phyloP scores from a whole-genome alignment of 352 stramenopile species.

The Achlya hypogyna region DNA sequence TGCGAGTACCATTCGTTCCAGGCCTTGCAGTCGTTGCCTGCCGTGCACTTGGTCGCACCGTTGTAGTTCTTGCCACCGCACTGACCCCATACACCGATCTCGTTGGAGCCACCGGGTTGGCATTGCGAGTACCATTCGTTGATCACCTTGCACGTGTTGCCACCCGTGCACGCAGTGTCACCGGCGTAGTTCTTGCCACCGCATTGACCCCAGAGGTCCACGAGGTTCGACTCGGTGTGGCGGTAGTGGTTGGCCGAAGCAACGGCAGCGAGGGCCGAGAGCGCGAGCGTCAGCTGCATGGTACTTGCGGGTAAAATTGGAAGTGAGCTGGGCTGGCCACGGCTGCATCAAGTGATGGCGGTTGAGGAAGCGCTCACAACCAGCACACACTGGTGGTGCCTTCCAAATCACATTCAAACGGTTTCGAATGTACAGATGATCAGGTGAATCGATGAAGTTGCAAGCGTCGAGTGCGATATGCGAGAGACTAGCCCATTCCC shows the following conservation, averaged over 20 bases:
- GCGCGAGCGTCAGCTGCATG: background rate
- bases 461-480: too few species aligned
- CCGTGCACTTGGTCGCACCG: background rate
- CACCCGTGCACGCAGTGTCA: background rate
- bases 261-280: background rate
- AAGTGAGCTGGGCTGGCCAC: background rate
- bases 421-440: too few species aligned
- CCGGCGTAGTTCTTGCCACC: conserved; percentile 9
- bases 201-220: background rate
- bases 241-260: background rate
- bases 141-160: background rate
- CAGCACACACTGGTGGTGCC: too few species aligned
- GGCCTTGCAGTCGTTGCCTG: background rate
- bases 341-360: background rate
- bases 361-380: too few species aligned
- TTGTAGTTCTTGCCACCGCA: background rate
- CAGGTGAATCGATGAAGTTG: too few species aligned
- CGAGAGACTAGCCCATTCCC: too few species aligned
- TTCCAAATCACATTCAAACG: too few species aligned
- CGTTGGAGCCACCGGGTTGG: background rate
- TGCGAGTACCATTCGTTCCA: conserved; percentile 17
- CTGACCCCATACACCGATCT: background rate
- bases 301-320: background rate
- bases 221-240: background rate
- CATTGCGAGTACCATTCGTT: conserved; percentile 19